Percentiles rank a stretch among this genome's conserved stretches.
phyloP scores from a whole-genome alignment of 2,329 filamentous ascomycete species.

The Fusarium anthophilum region DNA sequence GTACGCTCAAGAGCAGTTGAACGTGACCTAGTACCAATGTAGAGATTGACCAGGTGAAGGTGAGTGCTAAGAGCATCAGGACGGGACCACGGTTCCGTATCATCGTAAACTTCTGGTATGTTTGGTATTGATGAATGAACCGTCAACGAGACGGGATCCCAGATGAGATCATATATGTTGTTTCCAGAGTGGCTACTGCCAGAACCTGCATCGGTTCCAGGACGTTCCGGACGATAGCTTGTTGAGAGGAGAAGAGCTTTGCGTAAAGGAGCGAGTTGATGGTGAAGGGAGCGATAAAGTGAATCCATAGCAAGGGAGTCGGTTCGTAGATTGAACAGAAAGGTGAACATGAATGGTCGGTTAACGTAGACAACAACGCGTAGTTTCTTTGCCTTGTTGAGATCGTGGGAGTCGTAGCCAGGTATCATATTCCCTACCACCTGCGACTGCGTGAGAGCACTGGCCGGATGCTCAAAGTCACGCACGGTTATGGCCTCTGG shows the following conservation, averaged over 20 bases:
- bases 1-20: constrained; percentile 66
- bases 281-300: constrained; percentile 68
- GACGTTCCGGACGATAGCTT: constrained; percentile 63
- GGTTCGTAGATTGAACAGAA: constrained; percentile 72
- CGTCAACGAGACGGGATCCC: constrained; percentile 65
- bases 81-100: constrained; percentile 61
- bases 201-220: constrained; percentile 42
- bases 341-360: constrained; percentile 79
- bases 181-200: constrained; percentile 14
- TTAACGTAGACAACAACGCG: constrained; percentile 78
- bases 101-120: constrained; percentile 61
- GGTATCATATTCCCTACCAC: constrained; percentile 47
- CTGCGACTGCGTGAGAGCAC: constrained; percentile 47
- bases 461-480: constrained; percentile 53
- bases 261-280: constrained; percentile 67
- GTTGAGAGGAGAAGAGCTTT: constrained; percentile 67
- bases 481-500: constrained; percentile 57
- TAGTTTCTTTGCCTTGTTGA: constrained; percentile 65
- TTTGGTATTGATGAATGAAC: constrained; percentile 73
- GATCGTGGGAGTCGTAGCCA: constrained; percentile 55
- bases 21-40: constrained; percentile 53
- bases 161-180: constrained; percentile 70
- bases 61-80: constrained; percentile 73
- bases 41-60: constrained; percentile 68
- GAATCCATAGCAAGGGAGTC: constrained; percentile 64